These are phyloP conservation scores for Stereum hirsutum DNA, from an alignment of 1,284 basidiomycete species.

Conservation along the genomic window DNA sequence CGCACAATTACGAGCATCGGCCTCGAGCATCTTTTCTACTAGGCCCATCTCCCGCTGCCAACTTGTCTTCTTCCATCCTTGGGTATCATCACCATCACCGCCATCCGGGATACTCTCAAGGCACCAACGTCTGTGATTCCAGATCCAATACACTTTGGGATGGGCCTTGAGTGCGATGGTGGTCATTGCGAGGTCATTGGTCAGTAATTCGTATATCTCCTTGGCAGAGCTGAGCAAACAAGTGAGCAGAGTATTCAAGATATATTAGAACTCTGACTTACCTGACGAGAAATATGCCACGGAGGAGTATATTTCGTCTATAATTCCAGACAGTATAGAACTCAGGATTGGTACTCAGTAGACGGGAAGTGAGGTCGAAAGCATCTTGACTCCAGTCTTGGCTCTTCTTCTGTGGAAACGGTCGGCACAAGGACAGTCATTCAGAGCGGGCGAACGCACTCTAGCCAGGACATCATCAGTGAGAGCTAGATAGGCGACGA, in stretches of 20 bases:
- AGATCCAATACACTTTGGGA: constrained; percentile 95
- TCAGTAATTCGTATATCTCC: constrained; percentile 55
- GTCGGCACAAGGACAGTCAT: constrained; percentile 6
- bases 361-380: constrained; percentile 61
- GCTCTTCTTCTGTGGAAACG: constrained; percentile 48
- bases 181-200: constrained; percentile 74
- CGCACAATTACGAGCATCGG: constrained; percentile 87
- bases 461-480: constrained; percentile 54
- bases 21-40: constrained; percentile 84
- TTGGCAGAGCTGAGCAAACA: constrained; percentile 41
- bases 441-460: constrained; percentile 31
- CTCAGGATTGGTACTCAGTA: constrained; percentile 79
- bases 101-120: constrained; percentile 74
- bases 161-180: constrained; percentile 71
- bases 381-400: constrained; percentile 62
- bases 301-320: constrained; percentile 65
- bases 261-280: constrained; percentile 20
- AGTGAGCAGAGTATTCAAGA: neutral
- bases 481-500: constrained; percentile 68
- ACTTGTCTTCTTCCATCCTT: constrained; percentile 62
- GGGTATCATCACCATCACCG: constrained; percentile 36
- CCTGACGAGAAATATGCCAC: constrained; percentile 66
- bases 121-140: constrained; percentile 95
- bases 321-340: constrained; percentile 95
- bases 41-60: constrained; percentile 83